These are phyloP conservation scores for Rosellinia necatrix DNA, from an alignment of 2,329 filamentous ascomycete species.

Conservation along the genomic window DNA sequence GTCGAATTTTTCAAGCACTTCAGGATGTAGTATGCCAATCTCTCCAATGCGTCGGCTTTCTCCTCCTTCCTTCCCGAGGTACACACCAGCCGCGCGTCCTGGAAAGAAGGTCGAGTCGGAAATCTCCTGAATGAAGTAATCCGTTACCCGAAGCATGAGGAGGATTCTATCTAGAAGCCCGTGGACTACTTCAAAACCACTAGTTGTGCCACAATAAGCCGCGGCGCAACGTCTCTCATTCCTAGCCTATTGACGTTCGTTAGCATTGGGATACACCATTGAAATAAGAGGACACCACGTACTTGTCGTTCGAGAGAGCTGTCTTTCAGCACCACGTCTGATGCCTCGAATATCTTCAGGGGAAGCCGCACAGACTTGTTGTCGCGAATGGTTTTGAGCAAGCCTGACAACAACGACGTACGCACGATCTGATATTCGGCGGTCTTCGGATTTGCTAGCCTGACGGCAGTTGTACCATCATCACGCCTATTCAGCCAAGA, in stretches of 20 bases:
- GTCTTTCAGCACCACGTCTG: conserved; percentile 88
- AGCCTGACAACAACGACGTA: conserved; percentile 72
- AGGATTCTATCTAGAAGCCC: conserved; percentile 90
- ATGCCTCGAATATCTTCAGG: conserved; percentile 79
- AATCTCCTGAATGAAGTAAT: conserved; percentile 93
- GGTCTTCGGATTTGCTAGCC: conserved; percentile 78
- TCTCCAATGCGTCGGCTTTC: conserved; percentile 80
- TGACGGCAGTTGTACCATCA: conserved; percentile 71
- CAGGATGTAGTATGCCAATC: conserved; percentile 93
- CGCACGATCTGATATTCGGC: conserved; percentile 80
- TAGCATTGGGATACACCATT: neutral
- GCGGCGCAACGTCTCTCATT: conserved; percentile 98
- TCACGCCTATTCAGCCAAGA: conserved; percentile 83
- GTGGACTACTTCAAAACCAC: conserved; percentile 94
- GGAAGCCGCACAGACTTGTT: conserved; percentile 77
- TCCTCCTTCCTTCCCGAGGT: conserved; percentile 65
- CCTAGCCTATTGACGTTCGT: conserved; percentile 63
- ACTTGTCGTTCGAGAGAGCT: conserved; percentile 68
- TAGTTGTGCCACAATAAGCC: conserved; percentile 91
- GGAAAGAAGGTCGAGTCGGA: conserved; percentile 90
- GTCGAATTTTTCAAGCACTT: conserved; percentile 76
- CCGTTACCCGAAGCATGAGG: conserved; percentile 83
- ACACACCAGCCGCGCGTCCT: conserved; percentile 85
- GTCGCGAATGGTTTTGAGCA: conserved; percentile 79
- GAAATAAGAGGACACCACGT: neutral